Conservation (phyloP, 441 rosid species). For the Arabidopsis hybrid region DNA sequence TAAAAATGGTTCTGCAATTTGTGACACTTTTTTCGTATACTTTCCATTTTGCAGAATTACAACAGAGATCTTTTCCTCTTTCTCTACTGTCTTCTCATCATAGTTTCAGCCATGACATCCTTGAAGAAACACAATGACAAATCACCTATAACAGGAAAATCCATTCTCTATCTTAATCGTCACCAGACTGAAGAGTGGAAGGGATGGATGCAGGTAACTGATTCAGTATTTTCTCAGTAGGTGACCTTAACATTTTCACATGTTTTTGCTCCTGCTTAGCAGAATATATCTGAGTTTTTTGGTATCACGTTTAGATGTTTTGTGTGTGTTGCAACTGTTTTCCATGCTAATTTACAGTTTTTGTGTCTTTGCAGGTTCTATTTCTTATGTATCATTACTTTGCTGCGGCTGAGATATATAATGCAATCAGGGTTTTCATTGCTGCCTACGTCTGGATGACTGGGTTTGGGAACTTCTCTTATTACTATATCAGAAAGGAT, state of each 20-base stretch:
- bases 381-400: slow-evolving; percentile 98
- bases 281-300: slow-evolving; percentile 15
- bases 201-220: slow-evolving; percentile 99
- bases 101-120: slow-evolving; percentile 79
- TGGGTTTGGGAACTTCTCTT: slow-evolving; percentile 98
- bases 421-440: slow-evolving; percentile 92
- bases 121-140: slow-evolving; percentile 84
- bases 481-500: slow-evolving; percentile 94
- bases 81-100: slow-evolving; percentile 88
- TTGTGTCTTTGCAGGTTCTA: slow-evolving; percentile 66
- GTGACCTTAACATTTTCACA: not conserved
- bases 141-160: slow-evolving; percentile 81
- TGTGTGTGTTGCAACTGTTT: not conserved
- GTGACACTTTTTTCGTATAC: slow-evolving; percentile 17
- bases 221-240: slow-evolving; percentile 23
- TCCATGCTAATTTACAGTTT: slow-evolving; percentile 17
- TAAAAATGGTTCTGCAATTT: slow-evolving; percentile 9
- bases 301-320: slow-evolving; percentile 1
- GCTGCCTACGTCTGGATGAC: slow-evolving; percentile 99
- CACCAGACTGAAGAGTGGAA: slow-evolving; percentile 99
- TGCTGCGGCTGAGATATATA: slow-evolving; percentile 95
- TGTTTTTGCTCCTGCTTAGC: not conserved
- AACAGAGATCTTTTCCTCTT: slow-evolving; percentile 93
- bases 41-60: slow-evolving; percentile 69
- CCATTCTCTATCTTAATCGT: slow-evolving; percentile 83